phyloP scores from a whole-genome alignment of 768 basidiomycete species.

The Boletus rubescentipes region DNA sequence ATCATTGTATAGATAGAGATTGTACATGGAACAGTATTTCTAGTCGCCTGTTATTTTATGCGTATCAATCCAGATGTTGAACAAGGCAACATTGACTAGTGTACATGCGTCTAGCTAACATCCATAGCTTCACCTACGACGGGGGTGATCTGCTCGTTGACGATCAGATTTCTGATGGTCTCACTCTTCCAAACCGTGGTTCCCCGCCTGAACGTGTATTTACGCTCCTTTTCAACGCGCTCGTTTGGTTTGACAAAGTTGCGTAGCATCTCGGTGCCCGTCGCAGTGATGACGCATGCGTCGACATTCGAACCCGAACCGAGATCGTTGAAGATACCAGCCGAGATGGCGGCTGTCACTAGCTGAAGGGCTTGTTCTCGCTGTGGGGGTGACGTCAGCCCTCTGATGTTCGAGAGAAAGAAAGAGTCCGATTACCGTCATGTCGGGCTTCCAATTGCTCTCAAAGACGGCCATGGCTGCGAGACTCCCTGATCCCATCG shows the following conservation, averaged over 20 bases:
- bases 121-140: constrained; percentile 76
- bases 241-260: constrained; percentile 93
- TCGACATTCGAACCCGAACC: constrained; percentile 99
- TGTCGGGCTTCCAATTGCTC: constrained; percentile 73
- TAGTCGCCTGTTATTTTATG: constrained; percentile 11
- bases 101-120: constrained; percentile 50
- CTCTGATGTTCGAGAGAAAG: background rate
- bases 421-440: constrained; percentile 56
- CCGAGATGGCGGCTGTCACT: constrained; percentile 83
- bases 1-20: constrained; percentile 26
- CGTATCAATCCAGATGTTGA: background rate
- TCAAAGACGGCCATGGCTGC: constrained; percentile 99
- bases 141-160: constrained; percentile 64
- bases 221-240: constrained; percentile 73
- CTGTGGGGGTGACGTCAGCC: constrained; percentile 38
- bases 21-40: constrained; percentile 18
- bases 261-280: constrained; percentile 86
- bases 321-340: constrained; percentile 99
- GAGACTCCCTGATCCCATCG: constrained; percentile 95
- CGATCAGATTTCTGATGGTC: constrained; percentile 66
- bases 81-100: background rate
- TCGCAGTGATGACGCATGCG: constrained; percentile 90
- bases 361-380: constrained; percentile 78
- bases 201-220: constrained; percentile 71
- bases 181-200: constrained; percentile 91